Conservation (phyloP, 306 rosid genomes). For the Herpetospermum pedunculosum region DNA sequence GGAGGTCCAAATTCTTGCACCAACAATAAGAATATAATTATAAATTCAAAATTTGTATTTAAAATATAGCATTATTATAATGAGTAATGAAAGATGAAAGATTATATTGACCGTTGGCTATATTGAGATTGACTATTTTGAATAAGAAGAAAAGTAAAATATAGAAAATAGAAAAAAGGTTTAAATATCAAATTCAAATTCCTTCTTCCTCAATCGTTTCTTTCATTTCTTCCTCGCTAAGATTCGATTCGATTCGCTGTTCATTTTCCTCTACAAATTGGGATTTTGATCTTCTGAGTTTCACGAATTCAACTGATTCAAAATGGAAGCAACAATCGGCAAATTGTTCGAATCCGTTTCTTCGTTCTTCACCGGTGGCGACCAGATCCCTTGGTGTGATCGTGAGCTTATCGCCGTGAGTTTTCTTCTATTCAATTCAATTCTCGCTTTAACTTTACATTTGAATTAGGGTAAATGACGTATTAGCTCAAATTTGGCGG, state of each 20-base stretch:
- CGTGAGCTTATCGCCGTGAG: conserved; percentile 60
- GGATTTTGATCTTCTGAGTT: neutral
- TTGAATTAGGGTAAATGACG: neutral
- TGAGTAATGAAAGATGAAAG: neutral
- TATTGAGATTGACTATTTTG: neutral
- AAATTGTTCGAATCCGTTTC: conserved; percentile 55
- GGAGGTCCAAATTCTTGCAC: too few species aligned
- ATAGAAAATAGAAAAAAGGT: neutral
- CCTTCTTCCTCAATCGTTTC: neutral
- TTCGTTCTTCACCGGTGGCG: conserved; percentile 41
- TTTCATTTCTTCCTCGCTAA: neutral
- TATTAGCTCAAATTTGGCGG: neutral
- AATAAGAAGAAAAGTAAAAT: neutral
- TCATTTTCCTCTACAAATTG: neutral
- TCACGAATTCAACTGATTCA: neutral
- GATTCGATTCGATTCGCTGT: too few species aligned
- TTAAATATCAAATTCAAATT: neutral
- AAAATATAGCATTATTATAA: too few species aligned
- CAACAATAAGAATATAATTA: too few species aligned
- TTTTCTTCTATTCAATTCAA: neutral
- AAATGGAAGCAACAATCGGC: conserved; percentile 59
- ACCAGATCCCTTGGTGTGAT: conserved; percentile 89
- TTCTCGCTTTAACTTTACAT: neutral
- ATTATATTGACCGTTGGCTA: neutral
- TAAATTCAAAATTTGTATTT: too few species aligned